Conservation (phyloP, 2,329 filamentous ascomycete genomes). For the Colletotrichum higginsianum region DNA sequence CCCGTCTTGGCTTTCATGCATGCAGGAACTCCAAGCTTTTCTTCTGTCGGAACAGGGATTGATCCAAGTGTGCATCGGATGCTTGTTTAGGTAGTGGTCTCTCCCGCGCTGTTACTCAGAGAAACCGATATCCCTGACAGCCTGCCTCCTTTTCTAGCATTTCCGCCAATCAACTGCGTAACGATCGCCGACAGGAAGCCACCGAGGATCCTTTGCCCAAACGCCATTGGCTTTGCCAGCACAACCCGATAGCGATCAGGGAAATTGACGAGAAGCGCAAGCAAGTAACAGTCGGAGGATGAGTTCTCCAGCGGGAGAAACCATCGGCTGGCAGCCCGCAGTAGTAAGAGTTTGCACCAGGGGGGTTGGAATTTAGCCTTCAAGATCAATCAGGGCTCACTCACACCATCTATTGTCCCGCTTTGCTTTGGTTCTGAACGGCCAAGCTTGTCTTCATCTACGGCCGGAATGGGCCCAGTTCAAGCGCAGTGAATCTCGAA, state of each 20-base stretch:
- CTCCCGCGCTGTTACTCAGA: no score
- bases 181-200: neutral
- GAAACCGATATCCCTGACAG: neutral
- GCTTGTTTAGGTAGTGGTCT: neutral
- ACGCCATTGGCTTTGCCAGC: neutral
- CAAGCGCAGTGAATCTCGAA: neutral
- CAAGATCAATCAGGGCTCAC: constrained; percentile 5
- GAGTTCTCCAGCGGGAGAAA: neutral
- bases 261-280: neutral
- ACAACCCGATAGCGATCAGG: neutral
- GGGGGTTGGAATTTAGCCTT: neutral
- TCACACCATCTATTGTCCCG: neutral
- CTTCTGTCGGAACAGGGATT: no score
- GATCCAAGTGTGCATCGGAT: neutral
- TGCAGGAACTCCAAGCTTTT: constrained; percentile 13
- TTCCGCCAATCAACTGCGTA: neutral
- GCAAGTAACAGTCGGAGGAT: constrained; percentile 12
- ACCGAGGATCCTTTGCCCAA: neutral
- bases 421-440: neutral
- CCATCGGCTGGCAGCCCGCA: neutral
- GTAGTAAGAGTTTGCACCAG: neutral
- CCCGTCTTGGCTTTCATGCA: constrained; percentile 22
- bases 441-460: no score
- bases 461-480: neutral
- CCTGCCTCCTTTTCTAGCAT: neutral